phyloP scores from a whole-genome alignment of 257 asterid genomes.

The Salvia rosmarinus region DNA sequence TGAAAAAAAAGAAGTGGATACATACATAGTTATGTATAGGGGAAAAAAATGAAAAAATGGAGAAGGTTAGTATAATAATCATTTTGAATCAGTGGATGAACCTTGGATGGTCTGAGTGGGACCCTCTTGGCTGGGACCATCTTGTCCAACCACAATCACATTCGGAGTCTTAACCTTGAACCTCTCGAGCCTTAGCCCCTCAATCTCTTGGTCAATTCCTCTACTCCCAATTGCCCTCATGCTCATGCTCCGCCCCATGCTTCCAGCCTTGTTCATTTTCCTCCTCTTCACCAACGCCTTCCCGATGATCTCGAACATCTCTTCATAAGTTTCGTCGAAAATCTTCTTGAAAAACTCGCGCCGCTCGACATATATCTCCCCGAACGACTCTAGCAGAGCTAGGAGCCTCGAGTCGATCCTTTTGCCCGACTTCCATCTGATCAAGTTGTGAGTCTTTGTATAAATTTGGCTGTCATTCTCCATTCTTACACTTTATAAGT shows the following conservation, averaged over 20 bases:
- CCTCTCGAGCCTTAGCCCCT: constrained; percentile 38
- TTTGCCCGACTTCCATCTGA: constrained; percentile 64
- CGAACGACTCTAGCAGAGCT: constrained; percentile 44
- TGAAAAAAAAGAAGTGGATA: too few species aligned
- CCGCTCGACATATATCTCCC: constrained; percentile 44
- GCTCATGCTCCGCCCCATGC: constrained; percentile 58
- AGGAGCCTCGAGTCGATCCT: constrained; percentile 48
- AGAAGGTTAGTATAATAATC: background rate
- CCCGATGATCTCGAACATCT: constrained; percentile 46
- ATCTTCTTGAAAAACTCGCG: constrained; percentile 47
- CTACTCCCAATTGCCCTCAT: constrained; percentile 32
- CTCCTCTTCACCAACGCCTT: constrained; percentile 36
- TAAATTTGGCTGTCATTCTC: constrained; percentile 11
- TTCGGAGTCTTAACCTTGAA: constrained; percentile 54
- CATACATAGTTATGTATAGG: too few species aligned
- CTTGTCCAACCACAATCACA: constrained; percentile 37
- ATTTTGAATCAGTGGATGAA: constrained; percentile 22
- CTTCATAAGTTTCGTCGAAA: constrained; percentile 41
- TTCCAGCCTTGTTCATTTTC: constrained; percentile 30
- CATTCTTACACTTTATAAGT: constrained; percentile 4
- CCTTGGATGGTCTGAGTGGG: background rate
- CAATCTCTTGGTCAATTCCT: constrained; percentile 32
- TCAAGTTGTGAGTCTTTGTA: constrained; percentile 27
- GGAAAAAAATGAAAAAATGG: too few species aligned
- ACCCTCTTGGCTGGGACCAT: constrained; percentile 2